Base-by-base conservation (phyloP, 257 asterid species). In the Ocimum tenuiflorum region DNA sequence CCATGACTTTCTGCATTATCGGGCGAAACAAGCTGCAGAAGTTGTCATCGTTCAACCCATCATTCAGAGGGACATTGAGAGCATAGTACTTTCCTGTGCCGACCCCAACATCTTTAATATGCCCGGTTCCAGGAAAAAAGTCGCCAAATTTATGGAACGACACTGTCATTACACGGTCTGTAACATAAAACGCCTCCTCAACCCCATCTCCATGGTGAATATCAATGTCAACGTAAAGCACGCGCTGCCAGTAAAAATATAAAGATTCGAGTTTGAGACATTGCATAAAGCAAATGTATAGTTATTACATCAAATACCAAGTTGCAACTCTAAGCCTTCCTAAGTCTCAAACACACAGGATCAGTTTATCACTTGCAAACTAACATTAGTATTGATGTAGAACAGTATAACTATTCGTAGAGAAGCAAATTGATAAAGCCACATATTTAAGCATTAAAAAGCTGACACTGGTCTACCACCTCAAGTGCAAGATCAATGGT, bases 131-230 rank as follows among this genome's bases (percentile, higher is more conserved):
- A 48, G 82, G 82, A 29, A 77, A 74, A 68, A 70, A 77, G 22
- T 77, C 80, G 3, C 80, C 80, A 43, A 74, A 77, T 69, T 77
- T 77, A 68, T 80, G 85, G 72, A 80, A 80, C 14, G 82, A 80
- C 14, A 80, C 80, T 18, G 85, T 80, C 79, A 80, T 80, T 39
- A 80, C 85, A 22, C 85, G 69, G 43, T 80, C 82, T 11, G 82
- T 80, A 35, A 70, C 67, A 59, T 80, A 77, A 61, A 80, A 77
- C 18, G 82, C 85, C 73, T 80, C 82, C 63, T 80, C 82, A 35
- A 80, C 85, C 15, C 86, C 86, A 24, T 81, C 86, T 7, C 86
- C 86, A 27, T 80, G 85, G 66, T 80, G 85, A 68, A 80, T 72
- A 73, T 80, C 85, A 41, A 80, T 80, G 68, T 80, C 82, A 29